These are phyloP conservation scores for Dorcoceras hygrometricum DNA, from an alignment of 257 asterid genomes.

Conservation along the genomic window DNA sequence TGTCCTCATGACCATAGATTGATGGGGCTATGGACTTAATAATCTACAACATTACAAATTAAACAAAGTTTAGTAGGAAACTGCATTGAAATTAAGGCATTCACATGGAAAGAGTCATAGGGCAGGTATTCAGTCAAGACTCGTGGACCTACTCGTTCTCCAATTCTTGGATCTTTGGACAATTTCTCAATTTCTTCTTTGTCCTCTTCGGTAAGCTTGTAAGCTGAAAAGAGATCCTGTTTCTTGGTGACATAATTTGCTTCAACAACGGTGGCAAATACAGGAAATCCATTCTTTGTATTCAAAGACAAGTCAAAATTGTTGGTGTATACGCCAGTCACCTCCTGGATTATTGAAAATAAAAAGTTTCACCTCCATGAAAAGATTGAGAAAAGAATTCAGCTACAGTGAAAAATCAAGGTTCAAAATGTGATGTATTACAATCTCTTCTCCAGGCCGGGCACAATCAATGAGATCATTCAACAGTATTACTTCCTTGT, in stretches of 20 bases:
- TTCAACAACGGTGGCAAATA: constrained; percentile 98
- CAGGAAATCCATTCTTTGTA: constrained; percentile 98
- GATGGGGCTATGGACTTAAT: constrained; percentile 94
- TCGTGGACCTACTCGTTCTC: constrained; percentile 63
- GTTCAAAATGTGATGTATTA: constrained; percentile 30
- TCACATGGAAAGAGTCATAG: neutral
- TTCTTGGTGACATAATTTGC: constrained; percentile 93
- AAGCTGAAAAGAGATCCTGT: constrained; percentile 94
- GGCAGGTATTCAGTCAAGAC: constrained; percentile 4
- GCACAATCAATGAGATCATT: constrained; percentile 99
- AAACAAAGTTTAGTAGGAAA: constrained; percentile 1
- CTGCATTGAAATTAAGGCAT: neutral
- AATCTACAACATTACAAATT: constrained; percentile 43
- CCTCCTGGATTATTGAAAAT: constrained; percentile 63
- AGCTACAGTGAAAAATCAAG: constrained; percentile 1
- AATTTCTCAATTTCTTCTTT: constrained; percentile 89
- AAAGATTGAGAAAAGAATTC: constrained; percentile 4
- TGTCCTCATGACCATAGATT: constrained; percentile 94
- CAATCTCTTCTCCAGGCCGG: constrained; percentile 98
- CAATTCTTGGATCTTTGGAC: constrained; percentile 97
- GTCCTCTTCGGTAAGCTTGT: constrained; percentile 97
- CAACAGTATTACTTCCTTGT: constrained; percentile 96
- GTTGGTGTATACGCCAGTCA: constrained; percentile 95
- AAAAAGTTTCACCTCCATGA: constrained; percentile 16
- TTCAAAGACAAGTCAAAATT: constrained; percentile 91